Conservation (phyloP, 169 alveolate species). For the Plasmodium blacklocki region DNA sequence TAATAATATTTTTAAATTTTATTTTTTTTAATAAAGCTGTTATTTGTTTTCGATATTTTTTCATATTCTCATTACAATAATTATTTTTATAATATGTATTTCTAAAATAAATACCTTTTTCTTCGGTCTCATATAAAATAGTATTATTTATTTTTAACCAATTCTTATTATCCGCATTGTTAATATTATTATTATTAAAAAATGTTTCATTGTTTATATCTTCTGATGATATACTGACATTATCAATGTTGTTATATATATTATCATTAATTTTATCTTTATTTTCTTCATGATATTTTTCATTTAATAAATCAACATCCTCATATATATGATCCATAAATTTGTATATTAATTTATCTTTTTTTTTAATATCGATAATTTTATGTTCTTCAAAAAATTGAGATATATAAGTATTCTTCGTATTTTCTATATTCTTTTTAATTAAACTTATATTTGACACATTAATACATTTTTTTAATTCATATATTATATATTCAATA, state of each 20-base stretch:
- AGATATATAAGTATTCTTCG: slow-evolving; percentile 58
- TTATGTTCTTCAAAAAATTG: slow-evolving; percentile 64
- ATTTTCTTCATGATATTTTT: background rate
- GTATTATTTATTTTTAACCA: background rate
- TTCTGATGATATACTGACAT: too few relatives aligned
- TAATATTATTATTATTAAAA: background rate
- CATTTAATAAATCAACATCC: background rate
- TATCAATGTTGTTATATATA: background rate
- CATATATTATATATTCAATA: slow-evolving; percentile 46
- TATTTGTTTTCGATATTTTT: background rate
- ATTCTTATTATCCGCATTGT: background rate
- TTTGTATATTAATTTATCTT: slow-evolving; percentile 37
- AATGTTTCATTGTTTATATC: background rate
- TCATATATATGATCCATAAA: slow-evolving; percentile 13
- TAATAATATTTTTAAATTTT: background rate
- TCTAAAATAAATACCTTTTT: background rate
- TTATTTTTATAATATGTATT: background rate
- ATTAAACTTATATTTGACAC: slow-evolving; percentile 51
- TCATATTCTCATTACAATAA: background rate
- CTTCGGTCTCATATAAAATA: background rate
- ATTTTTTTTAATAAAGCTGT: background rate
- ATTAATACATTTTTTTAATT: slow-evolving; percentile 68
- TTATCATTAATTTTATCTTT: background rate
- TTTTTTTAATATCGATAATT: slow-evolving; percentile 33
- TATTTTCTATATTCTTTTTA: slow-evolving; percentile 60